Evolutionary conservation across 2,329 filamentous ascomycete genomes (phyloP), one percentile per base, ranked within the genome.

Genomic region (Xylaria polymorpha): DNA sequence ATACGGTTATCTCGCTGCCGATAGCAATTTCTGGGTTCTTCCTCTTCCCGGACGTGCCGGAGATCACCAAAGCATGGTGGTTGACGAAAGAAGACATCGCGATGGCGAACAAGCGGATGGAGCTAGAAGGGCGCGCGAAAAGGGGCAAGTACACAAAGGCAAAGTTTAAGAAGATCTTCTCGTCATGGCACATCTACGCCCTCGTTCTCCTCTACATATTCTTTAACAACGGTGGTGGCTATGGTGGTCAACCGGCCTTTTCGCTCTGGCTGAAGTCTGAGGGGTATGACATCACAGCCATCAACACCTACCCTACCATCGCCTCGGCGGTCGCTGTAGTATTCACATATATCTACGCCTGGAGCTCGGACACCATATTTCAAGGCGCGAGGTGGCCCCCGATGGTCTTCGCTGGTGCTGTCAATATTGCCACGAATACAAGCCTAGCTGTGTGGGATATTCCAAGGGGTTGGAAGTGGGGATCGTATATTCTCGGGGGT

Each of bases 171-270:
- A 87, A 85, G 73, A 91, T 91, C 20, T 86, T 91, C 66, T 82
- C 83, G 0, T 87, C 85, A 6, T 92, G 90, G 90, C 89, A 90
- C 70, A 87, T 92, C 1, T 92, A 89, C 64, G 72, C 85, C 0
- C 79, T 92, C 3, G 84, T 84, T 0, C 64, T 87, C 0, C 77
- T 91, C 1, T 92, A 91, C 75, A 83, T 91, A 74, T 84, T 86
- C 50, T 91, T 91, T 81, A 90, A 90, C 77, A 91, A 92, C 72
- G 87, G 85, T 1, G 81, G 79, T 1, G 80, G 81, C 1, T 77
- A 79, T 9, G 80, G 81, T 20, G 74, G 80, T 14, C 85, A 88
- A 75, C 88, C 89, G 0, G 83, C 86, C 0, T 91, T 91, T 71
- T 73, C 81, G 25, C 74, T 85, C 0, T 85, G 83, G 83, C 78